Conservation (phyloP, 768 basidiomycete genomes). For the Leccinum truebloodii region DNA sequence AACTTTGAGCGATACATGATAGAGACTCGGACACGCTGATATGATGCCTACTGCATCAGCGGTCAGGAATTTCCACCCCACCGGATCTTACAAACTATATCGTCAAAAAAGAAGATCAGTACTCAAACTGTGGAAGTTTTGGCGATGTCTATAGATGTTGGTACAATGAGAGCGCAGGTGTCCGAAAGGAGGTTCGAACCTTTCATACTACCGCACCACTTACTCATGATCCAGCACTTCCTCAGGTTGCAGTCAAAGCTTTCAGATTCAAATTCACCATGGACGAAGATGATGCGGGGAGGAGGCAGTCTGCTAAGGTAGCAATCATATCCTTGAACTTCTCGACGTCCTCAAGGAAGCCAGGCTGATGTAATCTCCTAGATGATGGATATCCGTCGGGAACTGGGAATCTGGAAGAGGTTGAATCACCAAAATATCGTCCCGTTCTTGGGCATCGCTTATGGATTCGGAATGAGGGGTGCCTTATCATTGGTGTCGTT, state of each 20-base stretch:
- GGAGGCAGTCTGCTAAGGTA: neutral
- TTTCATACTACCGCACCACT: neutral
- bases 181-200: neutral
- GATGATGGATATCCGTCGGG: neutral
- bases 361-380: neutral
- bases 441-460: neutral
- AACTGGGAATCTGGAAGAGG: neutral
- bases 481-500: neutral
- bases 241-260: neutral
- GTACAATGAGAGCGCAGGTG: neutral
- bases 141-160: neutral
- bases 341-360: neutral
- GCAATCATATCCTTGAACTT: neutral
- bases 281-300: neutral
- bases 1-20: too few relatives aligned
- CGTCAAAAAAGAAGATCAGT: neutral
- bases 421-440: neutral
- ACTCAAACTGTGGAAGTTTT: neutral
- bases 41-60: neutral
- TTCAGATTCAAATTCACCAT: neutral
- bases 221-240: neutral
- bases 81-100: neutral
- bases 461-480: neutral
- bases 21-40: neutral
- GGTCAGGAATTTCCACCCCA: neutral